Conservation (phyloP, 441 rosid species). For the Erodium texanum region DNA sequence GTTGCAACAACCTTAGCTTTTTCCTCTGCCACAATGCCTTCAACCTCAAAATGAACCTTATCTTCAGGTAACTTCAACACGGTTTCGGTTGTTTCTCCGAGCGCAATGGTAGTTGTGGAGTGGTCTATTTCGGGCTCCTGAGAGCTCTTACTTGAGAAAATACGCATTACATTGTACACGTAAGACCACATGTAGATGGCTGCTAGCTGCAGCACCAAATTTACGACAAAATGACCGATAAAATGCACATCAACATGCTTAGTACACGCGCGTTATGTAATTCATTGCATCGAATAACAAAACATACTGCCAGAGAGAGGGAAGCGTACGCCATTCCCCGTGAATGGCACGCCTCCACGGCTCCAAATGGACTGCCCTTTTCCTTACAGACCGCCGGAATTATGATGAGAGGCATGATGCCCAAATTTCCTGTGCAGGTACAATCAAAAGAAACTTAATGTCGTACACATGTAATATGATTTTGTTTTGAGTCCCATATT, state of each 20-base stretch:
- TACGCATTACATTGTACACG: constrained; percentile 58
- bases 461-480: no score
- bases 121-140: constrained; percentile 18
- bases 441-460: no score
- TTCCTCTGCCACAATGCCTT: constrained; percentile 11
- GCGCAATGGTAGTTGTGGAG: constrained; percentile 1
- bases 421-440: constrained; percentile 67
- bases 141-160: constrained; percentile 26
- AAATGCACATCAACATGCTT: no score
- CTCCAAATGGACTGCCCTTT: constrained; percentile 69
- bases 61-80: constrained; percentile 23
- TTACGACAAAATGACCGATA: background rate
- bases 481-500: no score
- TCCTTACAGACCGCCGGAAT: constrained; percentile 81
- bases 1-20: constrained; percentile 18
- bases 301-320: constrained; percentile 73
- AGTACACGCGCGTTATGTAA: no score
- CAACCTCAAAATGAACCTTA: constrained; percentile 21
- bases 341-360: constrained; percentile 42
- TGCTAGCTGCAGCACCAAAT: constrained; percentile 38
- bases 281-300: no score
- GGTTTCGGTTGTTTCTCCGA: constrained; percentile 21
- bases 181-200: constrained; percentile 72
- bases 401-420: constrained; percentile 63
- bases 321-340: constrained; percentile 63